Conservation (phyloP, 2,329 filamentous ascomycete species). For the Pseudogymnoascus pannorum region DNA sequence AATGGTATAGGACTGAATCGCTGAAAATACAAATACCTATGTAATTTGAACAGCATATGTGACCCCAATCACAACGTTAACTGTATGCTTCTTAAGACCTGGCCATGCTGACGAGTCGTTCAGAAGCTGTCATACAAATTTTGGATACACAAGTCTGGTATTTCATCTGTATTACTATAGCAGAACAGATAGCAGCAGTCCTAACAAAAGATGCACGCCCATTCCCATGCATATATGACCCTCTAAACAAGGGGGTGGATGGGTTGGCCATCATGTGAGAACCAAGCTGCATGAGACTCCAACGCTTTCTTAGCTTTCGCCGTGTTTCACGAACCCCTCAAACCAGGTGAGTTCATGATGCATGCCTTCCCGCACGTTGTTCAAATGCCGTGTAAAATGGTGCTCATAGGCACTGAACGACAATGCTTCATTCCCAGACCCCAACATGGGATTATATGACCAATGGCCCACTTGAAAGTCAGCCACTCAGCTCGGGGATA, state of each 20-base stretch:
- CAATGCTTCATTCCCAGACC: background rate
- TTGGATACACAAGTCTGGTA: background rate
- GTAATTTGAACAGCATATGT: background rate
- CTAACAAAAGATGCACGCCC: background rate
- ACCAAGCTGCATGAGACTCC: background rate
- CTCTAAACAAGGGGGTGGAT: background rate
- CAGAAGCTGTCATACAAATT: background rate
- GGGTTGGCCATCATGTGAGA: slow-evolving; percentile 4
- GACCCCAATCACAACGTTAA: background rate
- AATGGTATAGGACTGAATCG: background rate
- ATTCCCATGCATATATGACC: background rate
- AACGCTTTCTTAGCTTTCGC: background rate
- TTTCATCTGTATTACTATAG: background rate
- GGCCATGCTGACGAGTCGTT: background rate
- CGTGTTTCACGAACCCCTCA: background rate
- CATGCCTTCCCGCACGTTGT: background rate
- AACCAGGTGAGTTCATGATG: background rate
- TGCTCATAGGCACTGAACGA: background rate
- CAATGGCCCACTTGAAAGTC: background rate
- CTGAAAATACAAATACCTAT: background rate
- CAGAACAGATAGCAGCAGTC: background rate
- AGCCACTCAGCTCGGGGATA: background rate
- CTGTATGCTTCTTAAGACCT: background rate
- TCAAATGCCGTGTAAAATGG: background rate
- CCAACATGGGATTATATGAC: background rate